These are phyloP conservation scores for Angomonas ambiguus DNA, from an alignment of 208 protist genomes.

Conservation along the genomic window DNA sequence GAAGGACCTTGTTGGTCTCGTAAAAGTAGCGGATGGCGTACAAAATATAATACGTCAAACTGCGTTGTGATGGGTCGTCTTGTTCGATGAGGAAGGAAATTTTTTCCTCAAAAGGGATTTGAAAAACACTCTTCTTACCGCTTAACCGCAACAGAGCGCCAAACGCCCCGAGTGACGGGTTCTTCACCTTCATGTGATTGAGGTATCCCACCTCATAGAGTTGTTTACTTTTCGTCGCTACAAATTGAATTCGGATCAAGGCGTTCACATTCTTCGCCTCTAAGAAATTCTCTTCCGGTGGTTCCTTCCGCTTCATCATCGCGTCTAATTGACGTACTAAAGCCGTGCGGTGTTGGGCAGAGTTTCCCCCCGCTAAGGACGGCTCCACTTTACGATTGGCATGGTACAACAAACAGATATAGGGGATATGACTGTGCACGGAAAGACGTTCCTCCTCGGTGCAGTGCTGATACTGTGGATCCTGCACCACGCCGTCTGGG, in stretches of 20 bases:
- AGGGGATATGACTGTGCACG: slow-evolving; percentile 85
- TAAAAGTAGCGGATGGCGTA: slow-evolving; percentile 1
- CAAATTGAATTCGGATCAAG: too few species aligned
- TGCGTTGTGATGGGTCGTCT: not conserved
- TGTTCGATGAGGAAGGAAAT: not conserved
- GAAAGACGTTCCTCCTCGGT: slow-evolving; percentile 16
- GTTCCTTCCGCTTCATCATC: slow-evolving; percentile 21
- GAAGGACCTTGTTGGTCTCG: slow-evolving; percentile 38
- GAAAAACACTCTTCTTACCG: not conserved
- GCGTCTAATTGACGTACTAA: not conserved
- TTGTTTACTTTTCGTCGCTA: too few species aligned
- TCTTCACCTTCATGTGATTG: not conserved
- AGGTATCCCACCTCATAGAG: not conserved
- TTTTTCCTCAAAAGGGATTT: slow-evolving; percentile 1
- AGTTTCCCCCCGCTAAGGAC: not conserved
- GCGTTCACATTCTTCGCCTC: slow-evolving; percentile 23
- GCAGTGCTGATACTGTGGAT: slow-evolving; percentile 23
- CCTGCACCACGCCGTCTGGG: slow-evolving; percentile 24
- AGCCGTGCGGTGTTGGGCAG: not conserved
- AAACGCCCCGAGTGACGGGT: not conserved
- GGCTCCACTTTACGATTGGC: slow-evolving; percentile 20
- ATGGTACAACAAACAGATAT: slow-evolving; percentile 76
- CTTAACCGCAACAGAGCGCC: not conserved
- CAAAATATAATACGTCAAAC: slow-evolving; percentile 5
- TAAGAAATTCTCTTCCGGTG: slow-evolving; percentile 46